phyloP scores from a whole-genome alignment of 2,329 filamentous ascomycete genomes.

The Fusarium bactridioides region DNA sequence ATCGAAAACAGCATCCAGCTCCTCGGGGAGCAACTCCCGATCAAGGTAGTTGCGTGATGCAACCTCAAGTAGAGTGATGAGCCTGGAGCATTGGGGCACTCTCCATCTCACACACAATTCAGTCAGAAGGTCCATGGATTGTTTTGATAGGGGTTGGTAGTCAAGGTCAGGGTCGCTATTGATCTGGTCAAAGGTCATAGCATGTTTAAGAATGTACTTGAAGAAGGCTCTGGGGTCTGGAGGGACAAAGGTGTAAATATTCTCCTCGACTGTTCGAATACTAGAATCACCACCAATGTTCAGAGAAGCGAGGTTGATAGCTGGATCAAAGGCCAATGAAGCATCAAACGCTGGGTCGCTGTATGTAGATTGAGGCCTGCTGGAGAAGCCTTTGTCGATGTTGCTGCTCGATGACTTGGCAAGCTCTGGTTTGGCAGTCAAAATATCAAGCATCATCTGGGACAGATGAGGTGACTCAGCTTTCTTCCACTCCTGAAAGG shows the following conservation, averaged over 20 bases:
- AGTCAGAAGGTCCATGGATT: conserved; percentile 82
- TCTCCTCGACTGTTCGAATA: conserved; percentile 65
- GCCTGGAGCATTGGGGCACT: conserved; percentile 80
- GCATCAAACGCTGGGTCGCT: conserved; percentile 60
- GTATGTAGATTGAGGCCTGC: conserved; percentile 57
- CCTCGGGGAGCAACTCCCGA: conserved; percentile 81
- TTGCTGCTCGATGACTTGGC: conserved; percentile 75
- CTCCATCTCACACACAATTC: conserved; percentile 91
- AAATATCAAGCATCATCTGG: conserved; percentile 90
- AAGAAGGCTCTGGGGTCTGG: conserved; percentile 84
- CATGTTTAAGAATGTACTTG: conserved; percentile 80
- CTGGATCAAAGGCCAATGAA: conserved; percentile 66
- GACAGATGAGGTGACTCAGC: conserved; percentile 87
- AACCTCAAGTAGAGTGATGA: conserved; percentile 85
- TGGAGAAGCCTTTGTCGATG: conserved; percentile 64
- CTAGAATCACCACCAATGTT: conserved; percentile 65
- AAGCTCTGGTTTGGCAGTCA: conserved; percentile 85
- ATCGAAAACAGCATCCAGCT: conserved; percentile 83
- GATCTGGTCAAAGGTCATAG: conserved; percentile 71
- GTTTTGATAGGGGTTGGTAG: conserved; percentile 71
- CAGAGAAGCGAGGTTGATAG: conserved; percentile 72
- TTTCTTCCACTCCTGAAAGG: conserved; percentile 90
- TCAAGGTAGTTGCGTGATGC: conserved; percentile 85
- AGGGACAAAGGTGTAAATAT: conserved; percentile 89
- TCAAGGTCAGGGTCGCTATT: conserved; percentile 61